Evolutionary conservation across 805 yeast genomes (phyloP).

Genomic region (Metschnikowia henanensis): DNA sequence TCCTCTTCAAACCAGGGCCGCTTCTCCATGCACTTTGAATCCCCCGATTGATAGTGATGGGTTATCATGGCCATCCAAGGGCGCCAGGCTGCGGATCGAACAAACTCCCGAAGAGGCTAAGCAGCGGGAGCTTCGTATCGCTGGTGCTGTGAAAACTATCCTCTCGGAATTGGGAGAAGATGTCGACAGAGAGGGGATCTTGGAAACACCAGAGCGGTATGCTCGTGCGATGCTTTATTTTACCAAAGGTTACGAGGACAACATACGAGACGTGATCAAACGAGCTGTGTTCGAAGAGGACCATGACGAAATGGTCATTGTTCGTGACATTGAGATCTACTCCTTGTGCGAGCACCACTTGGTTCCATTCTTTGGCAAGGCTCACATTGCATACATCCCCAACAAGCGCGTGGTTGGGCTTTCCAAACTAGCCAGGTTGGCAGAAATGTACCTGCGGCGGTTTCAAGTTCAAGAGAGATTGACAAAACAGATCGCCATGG

Average conservation of each 20-base stretch:
- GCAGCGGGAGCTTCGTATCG: constrained; percentile 73
- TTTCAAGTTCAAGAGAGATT: constrained; percentile 97
- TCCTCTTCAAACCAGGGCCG: constrained; percentile 73
- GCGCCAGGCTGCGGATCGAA: constrained; percentile 77
- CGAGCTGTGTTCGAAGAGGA: constrained; percentile 97
- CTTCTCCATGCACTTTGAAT: constrained; percentile 76
- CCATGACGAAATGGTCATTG: constrained; percentile 99
- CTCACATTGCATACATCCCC: constrained; percentile 97
- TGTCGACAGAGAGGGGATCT: constrained; percentile 78
- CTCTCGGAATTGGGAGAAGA: constrained; percentile 91
- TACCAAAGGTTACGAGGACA: constrained; percentile 96
- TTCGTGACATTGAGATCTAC: constrained; percentile 87
- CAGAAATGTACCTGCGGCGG: constrained; percentile 95
- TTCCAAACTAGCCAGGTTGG: constrained; percentile 89
- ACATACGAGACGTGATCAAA: constrained; percentile 87
- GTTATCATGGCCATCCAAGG: constrained; percentile 89
- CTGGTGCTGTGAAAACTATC: constrained; percentile 78
- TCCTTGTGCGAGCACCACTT: constrained; percentile 97
- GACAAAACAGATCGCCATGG: constrained; percentile 97
- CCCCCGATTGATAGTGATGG: constrained; percentile 92
- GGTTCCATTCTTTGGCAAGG: constrained; percentile 97
- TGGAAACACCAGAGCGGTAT: constrained; percentile 94
- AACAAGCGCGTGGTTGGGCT: constrained; percentile 90
- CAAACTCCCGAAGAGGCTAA: constrained; percentile 63
- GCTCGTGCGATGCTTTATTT: constrained; percentile 95